Evolutionary conservation across 306 rosid genomes (phyloP), one percentile per base, ranked within the genome.

Genomic region (Quercus rubra): DNA sequence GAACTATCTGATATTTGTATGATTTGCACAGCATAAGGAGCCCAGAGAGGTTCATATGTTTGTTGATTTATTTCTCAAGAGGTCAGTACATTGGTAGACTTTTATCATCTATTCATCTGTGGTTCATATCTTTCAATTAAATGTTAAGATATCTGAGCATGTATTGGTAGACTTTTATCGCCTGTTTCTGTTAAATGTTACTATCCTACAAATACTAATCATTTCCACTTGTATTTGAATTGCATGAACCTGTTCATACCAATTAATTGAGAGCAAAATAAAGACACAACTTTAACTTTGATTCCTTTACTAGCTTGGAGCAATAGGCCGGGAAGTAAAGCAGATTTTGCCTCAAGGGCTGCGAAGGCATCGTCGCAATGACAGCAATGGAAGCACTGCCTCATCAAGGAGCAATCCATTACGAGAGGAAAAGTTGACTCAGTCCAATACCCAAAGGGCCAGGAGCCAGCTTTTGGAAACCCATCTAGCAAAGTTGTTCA

Each of bases 21-120:
- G 63, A 62, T 85, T 82, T 82, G 81, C 70, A 58, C 98, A 95
- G 97, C 98, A 92, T 84, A 95, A 92, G 91, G 99, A 92, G 88
- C 99, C 99, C 54, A 86, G 97, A 78, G 99, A 92, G 86, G 97
- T 95, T 89, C 97, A 91, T 85, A 95, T 92, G 94, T 93, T 95
- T 75, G 93, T 92, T 64, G 99, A 92, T 88, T 86, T 95, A 74
- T 93, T 92, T 86, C 92, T 91, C 96, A 92, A 69, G 99, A 95
- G 97, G 98, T 92, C 70, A 78, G 93, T 83, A 71, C 80, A 62
- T 87, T 51, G 57, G 20, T 80, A 38, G 49, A 58, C 70, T 71
- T 46, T 41, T 46, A 70, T 74, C 52, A 38, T 51, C n/a, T 58
- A 30, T 57, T 4, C 5, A 43, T 64, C 8, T 19, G 23, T 74